Conservation (phyloP, 495 filamentous ascomycete species). For the Hypoxylon subgilvum region DNA sequence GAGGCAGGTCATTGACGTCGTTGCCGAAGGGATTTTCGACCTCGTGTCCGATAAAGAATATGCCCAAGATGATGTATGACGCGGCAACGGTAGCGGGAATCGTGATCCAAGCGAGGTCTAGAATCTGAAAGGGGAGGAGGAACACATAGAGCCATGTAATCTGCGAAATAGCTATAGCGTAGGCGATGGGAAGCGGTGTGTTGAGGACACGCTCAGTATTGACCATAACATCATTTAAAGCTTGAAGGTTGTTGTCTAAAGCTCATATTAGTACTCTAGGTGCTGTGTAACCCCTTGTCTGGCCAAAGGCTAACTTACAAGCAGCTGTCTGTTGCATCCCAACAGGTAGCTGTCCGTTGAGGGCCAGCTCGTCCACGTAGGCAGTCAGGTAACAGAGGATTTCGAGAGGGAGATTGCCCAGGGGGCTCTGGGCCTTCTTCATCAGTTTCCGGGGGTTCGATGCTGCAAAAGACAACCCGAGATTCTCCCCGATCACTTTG, state of each 20-base stretch:
- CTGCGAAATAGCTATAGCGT: constrained; percentile 83
- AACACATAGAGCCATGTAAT: constrained; percentile 89
- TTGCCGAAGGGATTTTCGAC: constrained; percentile 89
- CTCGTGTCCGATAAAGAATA: constrained; percentile 82
- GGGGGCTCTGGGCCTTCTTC: constrained; percentile 65
- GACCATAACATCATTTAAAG: constrained; percentile 74
- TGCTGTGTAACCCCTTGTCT: neutral
- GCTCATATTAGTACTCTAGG: constrained; percentile 6
- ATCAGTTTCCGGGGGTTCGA: constrained; percentile 76
- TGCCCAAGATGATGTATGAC: constrained; percentile 89
- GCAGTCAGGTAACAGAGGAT: constrained; percentile 73
- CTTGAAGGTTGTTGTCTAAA: constrained; percentile 56
- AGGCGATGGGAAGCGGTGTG: constrained; percentile 83
- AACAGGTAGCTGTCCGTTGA: constrained; percentile 61
- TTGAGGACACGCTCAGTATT: constrained; percentile 82
- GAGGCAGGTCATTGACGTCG: constrained; percentile 85
- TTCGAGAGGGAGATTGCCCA: constrained; percentile 80
- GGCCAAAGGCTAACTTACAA: constrained; percentile 33
- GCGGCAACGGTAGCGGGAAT: constrained; percentile 80
- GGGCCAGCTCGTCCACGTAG: constrained; percentile 63
- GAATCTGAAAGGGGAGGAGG: constrained; percentile 84
- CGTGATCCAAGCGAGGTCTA: constrained; percentile 71
- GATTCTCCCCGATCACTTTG: constrained; percentile 69
- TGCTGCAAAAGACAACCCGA: constrained; percentile 71
- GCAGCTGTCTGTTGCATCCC: constrained; percentile 57